Evolutionary conservation across 331 rosid genomes (phyloP), one percentile per base, ranked within the genome.

Genomic region (Stylosanthes scabra): DNA sequence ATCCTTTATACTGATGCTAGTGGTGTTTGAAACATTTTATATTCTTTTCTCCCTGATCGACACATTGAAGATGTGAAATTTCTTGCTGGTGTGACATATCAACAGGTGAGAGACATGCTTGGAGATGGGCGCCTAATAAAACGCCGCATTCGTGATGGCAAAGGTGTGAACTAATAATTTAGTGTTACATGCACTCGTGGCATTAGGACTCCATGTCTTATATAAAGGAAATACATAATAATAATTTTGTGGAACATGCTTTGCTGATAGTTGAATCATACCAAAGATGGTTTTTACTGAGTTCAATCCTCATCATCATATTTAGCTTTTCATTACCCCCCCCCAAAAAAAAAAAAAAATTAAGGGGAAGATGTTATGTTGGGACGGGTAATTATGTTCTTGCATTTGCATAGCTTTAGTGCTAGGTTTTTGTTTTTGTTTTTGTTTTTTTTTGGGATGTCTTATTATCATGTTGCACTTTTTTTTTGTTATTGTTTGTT

Each of bases 121-220:
- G 97, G 99, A 74, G 99, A 95, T 77, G 97, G 99, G 12, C 91
- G 97, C 76, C 89, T 87, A 45, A 87, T 95, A 71, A 95, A 95
- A 86, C 90, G 99, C 20, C 87, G 96, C 16, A 86, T 95, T 75
- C 85, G 34, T 72, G 99, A 95, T 83, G 97, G 99, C 69, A 83
- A 86, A 90, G 97, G 99, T 95, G 76, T 20, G 82, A 59, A 47
- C 78, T 74, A 64, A 58, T 74, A 75, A 55, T 46, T 3, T 74
- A 58, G 11, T 28, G 41, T 78, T 59, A 59, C 27, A 52, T 27
- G 41, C 59, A 62, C 68, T 73, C 28, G 15, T 41, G 27, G 72
- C 72, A 42, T 54, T n/a, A 68, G 57, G 58, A 84, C 57, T 31
- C 57, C 72, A 50, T 29, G 29, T 15, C 52, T 64, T 49, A 44